These are phyloP conservation scores for Aspergillus tamarii DNA, from an alignment of 2,329 filamentous ascomycete species.

Conservation along the genomic window DNA sequence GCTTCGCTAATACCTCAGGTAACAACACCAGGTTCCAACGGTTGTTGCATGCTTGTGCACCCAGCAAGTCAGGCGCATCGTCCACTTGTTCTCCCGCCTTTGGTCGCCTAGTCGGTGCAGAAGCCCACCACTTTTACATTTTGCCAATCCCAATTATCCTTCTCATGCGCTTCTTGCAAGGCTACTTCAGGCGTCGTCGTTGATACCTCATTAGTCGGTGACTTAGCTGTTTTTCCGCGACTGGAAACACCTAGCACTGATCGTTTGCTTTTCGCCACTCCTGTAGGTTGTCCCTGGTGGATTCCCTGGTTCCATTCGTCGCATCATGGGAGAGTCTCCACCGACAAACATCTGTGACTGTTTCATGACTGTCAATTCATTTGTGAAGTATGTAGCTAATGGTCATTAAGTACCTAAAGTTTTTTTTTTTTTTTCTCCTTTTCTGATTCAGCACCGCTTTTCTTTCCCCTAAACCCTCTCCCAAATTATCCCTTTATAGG, in stretches of 20 bases:
- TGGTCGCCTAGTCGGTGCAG: slow-evolving; percentile 16
- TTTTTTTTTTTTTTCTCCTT: too few relatives aligned
- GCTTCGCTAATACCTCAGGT: neutral
- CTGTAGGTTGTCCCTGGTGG: slow-evolving; percentile 14
- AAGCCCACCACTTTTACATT: slow-evolving; percentile 1
- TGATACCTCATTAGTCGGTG: slow-evolving; percentile 8
- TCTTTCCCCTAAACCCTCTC: slow-evolving; percentile 2
- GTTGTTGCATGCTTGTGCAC: slow-evolving; percentile 15
- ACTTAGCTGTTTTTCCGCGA: slow-evolving; percentile 2
- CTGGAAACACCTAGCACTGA: slow-evolving; percentile 10
- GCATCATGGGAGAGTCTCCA: slow-evolving; percentile 7
- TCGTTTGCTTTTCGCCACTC: slow-evolving; percentile 13
- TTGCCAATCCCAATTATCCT: neutral
- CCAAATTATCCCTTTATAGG: slow-evolving; percentile 19
- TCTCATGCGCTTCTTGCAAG: neutral
- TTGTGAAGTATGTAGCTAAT: slow-evolving; percentile 13
- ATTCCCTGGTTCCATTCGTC: slow-evolving; percentile 16
- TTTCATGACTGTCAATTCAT: slow-evolving; percentile 5
- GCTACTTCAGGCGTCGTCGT: slow-evolving; percentile 1
- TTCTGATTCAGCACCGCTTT: slow-evolving; percentile 8
- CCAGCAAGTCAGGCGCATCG: slow-evolving; percentile 21
- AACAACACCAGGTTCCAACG: neutral
- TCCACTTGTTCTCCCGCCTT: slow-evolving; percentile 23
- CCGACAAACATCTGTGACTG: slow-evolving; percentile 7
- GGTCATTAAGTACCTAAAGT: slow-evolving; percentile 9